Conservation (phyloP, 129 eudicot genomes). For the Arctium minus region DNA sequence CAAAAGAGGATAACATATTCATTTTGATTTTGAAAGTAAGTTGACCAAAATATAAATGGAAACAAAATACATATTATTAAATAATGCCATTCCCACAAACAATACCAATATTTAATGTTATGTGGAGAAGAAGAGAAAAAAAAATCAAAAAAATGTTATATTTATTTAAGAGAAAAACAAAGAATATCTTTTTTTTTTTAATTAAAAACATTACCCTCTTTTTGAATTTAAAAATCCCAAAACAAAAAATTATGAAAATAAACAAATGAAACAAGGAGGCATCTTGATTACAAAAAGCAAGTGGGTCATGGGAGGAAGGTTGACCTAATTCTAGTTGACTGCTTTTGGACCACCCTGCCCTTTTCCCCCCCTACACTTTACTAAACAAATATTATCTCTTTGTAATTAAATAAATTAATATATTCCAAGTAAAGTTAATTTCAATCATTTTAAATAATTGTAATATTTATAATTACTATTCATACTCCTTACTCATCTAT, state of each 20-base stretch:
- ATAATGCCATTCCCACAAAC: too few relatives aligned
- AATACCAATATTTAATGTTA: too few relatives aligned
- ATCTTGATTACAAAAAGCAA: slow-evolving; percentile 4
- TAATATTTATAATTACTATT: too few relatives aligned
- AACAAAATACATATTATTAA: too few relatives aligned
- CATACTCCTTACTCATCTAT: too few relatives aligned
- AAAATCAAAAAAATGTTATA: background rate
- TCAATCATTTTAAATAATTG: too few relatives aligned
- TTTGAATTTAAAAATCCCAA: background rate
- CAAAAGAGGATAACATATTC: background rate
- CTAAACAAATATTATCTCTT: background rate
- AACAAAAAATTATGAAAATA: background rate
- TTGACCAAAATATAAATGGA: background rate
- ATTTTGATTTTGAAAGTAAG: background rate
- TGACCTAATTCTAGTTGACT: slow-evolving; percentile 17
- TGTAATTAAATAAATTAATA: background rate
- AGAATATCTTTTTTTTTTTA: background rate
- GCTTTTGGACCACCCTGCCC: slow-evolving; percentile 16
- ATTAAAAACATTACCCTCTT: background rate
- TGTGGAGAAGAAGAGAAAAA: background rate
- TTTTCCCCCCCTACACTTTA: background rate
- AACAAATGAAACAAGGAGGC: background rate
- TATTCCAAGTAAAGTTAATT: background rate
- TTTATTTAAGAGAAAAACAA: background rate
- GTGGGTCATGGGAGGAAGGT: slow-evolving; percentile 7